Percentiles rank a stretch among this genome's conserved stretches.
Conservation (phyloP, 805 yeast genomes). For the Kodamaea hsintzibuensis region DNA sequence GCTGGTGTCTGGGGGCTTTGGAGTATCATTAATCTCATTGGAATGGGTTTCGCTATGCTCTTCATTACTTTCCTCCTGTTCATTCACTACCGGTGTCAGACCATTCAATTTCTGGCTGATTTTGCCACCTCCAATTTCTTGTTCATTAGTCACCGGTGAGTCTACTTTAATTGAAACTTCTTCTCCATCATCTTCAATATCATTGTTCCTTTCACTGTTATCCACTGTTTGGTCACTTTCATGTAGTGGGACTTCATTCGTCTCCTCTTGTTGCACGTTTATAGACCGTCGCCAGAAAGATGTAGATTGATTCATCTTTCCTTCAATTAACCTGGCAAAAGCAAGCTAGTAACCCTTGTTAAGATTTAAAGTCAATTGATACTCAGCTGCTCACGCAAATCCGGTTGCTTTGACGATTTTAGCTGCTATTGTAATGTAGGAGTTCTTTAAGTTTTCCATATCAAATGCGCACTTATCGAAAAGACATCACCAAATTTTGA, state of each 20-base stretch:
- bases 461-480: background rate
- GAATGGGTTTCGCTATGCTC: background rate
- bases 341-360: background rate
- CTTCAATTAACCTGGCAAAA: background rate
- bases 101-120: background rate
- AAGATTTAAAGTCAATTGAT: background rate
- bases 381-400: background rate
- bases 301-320: background rate
- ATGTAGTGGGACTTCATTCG: background rate
- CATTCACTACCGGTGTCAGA: background rate
- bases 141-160: background rate
- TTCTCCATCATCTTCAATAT: background rate
- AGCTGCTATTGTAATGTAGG: background rate
- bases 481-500: background rate
- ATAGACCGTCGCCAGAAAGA: constrained; percentile 1
- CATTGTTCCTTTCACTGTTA: background rate
- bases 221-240: background rate
- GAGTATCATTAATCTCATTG: background rate
- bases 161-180: background rate
- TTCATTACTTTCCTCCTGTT: background rate
- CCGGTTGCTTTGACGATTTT: background rate
- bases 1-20: background rate
- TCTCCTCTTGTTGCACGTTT: background rate
- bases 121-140: background rate
- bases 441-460: background rate